Conservation (phyloP, 2,329 filamentous ascomycete genomes). For the Setomelanomma holmii region DNA sequence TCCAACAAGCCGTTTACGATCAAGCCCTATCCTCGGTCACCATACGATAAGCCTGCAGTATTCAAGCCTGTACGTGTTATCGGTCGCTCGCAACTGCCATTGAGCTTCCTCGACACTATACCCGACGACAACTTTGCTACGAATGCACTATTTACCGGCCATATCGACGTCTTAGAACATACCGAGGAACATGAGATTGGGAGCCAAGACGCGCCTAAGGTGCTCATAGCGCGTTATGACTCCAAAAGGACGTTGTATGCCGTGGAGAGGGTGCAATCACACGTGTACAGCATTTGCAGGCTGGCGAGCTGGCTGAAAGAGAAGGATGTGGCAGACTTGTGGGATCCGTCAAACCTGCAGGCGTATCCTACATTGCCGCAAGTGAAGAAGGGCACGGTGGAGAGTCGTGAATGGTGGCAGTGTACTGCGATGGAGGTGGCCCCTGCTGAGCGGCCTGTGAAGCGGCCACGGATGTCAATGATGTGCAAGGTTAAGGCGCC, state of each 20-base stretch:
- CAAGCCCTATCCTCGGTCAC: conserved; percentile 38
- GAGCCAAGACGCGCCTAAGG: conserved; percentile 17
- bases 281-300: conserved; percentile 72
- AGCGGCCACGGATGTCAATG: conserved; percentile 41
- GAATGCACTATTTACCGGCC: conserved; percentile 44
- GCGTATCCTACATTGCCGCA: conserved; percentile 68
- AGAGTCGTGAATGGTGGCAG: conserved; percentile 40
- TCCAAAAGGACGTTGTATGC: conserved; percentile 77
- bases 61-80: conserved; percentile 47
- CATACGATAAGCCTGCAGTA: conserved; percentile 34
- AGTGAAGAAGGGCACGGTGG: not conserved
- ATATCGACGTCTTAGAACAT: conserved; percentile 42
- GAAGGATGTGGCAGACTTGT: conserved; percentile 55
- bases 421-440: conserved; percentile 31
- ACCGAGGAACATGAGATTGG: conserved; percentile 7
- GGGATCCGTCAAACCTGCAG: conserved; percentile 35
- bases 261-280: conserved; percentile 70
- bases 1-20: conserved; percentile 41
- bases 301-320: conserved; percentile 72
- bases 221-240: conserved; percentile 46
- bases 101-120: conserved; percentile 47
- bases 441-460: conserved; percentile 20
- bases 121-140: conserved; percentile 28
- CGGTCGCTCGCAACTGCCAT: conserved; percentile 44
- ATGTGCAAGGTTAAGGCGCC: conserved; percentile 26